Evolutionary conservation across 108 stramenopile genomes (phyloP), one percentile per base, ranked within the genome.

Genomic region (Nitzschia sp.): DNA sequence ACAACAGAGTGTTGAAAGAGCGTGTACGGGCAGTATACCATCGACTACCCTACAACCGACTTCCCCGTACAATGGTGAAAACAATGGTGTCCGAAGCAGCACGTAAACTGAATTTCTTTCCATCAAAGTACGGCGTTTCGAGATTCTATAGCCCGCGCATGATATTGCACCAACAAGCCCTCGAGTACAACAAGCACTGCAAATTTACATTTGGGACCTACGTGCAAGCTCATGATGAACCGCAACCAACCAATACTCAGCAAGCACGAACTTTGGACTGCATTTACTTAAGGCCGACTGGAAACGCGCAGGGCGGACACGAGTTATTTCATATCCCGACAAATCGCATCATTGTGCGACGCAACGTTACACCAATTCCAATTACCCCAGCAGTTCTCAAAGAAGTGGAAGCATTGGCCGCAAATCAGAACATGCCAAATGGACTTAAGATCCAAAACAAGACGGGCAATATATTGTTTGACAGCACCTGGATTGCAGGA

Each of bases 1-100:
- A 51, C 1, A 81, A 68, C 27, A 6, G 81, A 47, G 61, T 57
- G 3, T 72, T 80, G 28, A 86, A 86, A 35, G 82, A 83, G 59
- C 55, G 77, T 46, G 51, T 51, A 15, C 47, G 82, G 1, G 66
- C 64, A 13, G 42, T 36, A 15, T 56, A 65, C 27, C 60, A 74
- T 23, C 58, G 67, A 11, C 35, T 85, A 0, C 81, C 81, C 18
- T 85, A 73, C 46, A 9, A 29, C 1, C 2, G 13, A n/a, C 9
- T 81, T 4, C 82, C 79, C 4, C 54, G 21, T 48, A 15, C 34
- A 0, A 62, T 86, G 56, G 17, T 75, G 0, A 47, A 49, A 26
- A 51, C 59, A 36, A 42, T 80, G 13, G 36, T 82, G 1, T 15
- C 53, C 18, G 26, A 54, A 28, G 59, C 62, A 17, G 64, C 65